Percentiles rank a stretch among this genome's conserved stretches.
phyloP scores from a whole-genome alignment of 2,329 filamentous ascomycete species.

The Leptographium wingfieldii region DNA sequence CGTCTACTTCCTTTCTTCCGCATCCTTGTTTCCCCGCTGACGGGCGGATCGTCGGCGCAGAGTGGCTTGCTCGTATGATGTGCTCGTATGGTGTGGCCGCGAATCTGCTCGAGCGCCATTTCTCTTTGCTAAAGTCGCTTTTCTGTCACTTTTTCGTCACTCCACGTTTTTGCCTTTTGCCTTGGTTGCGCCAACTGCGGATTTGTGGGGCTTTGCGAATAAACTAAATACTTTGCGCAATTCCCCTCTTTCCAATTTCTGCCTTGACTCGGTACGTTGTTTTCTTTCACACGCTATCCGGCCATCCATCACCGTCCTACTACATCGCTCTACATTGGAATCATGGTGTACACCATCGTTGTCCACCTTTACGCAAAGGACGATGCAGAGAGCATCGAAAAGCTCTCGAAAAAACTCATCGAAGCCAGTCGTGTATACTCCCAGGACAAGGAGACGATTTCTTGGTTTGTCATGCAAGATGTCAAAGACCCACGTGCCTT shows the following conservation, averaged over 20 bases:
- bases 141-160: too few species aligned
- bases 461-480: constrained; percentile 70
- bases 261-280: background rate
- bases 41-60: too few species aligned
- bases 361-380: constrained; percentile 60
- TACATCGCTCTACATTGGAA: constrained; percentile 11
- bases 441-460: constrained; percentile 56
- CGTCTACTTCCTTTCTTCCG: too few species aligned
- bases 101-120: too few species aligned
- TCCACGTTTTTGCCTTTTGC: too few species aligned
- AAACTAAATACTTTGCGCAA: too few species aligned
- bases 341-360: constrained; percentile 57
- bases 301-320: background rate
- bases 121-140: too few species aligned
- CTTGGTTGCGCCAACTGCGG: too few species aligned
- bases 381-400: constrained; percentile 48
- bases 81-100: too few species aligned
- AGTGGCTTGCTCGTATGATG: too few species aligned
- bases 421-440: constrained; percentile 63
- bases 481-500: constrained; percentile 55
- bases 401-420: constrained; percentile 58
- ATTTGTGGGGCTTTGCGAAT: too few species aligned
- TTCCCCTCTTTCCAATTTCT: background rate
- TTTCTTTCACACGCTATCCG: background rate
- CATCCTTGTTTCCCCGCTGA: too few species aligned